Evolutionary conservation across 805 yeast species (phyloP).

Genomic region (Pichia nanzhaoensis): DNA sequence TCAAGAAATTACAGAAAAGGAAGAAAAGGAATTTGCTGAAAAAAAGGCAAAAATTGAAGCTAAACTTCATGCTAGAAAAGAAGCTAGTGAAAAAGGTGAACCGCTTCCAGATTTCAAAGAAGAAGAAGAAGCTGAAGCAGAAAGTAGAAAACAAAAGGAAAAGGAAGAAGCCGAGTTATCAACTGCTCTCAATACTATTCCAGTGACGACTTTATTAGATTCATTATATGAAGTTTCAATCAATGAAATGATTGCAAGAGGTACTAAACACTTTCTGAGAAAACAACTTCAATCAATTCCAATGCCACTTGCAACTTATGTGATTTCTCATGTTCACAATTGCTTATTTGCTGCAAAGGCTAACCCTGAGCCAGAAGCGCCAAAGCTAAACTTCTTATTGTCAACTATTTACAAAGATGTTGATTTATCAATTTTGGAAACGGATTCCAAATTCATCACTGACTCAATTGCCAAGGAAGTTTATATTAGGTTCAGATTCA

Average conservation of each 20-base stretch:
- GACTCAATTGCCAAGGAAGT: constrained; percentile 47
- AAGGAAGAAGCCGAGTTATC: constrained; percentile 28
- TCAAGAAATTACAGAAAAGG: constrained; percentile 22
- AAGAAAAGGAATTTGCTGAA: constrained; percentile 23
- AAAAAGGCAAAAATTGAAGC: constrained; percentile 29
- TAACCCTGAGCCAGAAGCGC: constrained; percentile 33
- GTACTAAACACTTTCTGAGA: constrained; percentile 68
- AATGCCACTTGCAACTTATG: constrained; percentile 45
- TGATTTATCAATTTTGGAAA: constrained; percentile 37
- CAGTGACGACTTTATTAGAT: constrained; percentile 36
- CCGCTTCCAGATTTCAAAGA: constrained; percentile 18
- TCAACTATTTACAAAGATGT: constrained; percentile 36
- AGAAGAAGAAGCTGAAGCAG: constrained; percentile 28
- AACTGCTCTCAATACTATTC: constrained; percentile 37
- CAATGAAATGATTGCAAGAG: constrained; percentile 75
- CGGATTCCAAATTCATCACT: constrained; percentile 39
- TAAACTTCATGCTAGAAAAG: constrained; percentile 16
- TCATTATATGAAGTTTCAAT: constrained; percentile 43
- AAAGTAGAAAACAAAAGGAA: constrained; percentile 23
- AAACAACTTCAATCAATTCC: constrained; percentile 41
- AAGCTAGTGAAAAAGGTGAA: constrained; percentile 17
- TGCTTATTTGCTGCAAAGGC: constrained; percentile 51
- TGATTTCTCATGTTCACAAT: constrained; percentile 68
- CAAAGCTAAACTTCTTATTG: constrained; percentile 38
- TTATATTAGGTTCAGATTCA: constrained; percentile 54